phyloP scores from a whole-genome alignment of 2,329 filamentous ascomycete species.

The Atkinsonella texensis region DNA sequence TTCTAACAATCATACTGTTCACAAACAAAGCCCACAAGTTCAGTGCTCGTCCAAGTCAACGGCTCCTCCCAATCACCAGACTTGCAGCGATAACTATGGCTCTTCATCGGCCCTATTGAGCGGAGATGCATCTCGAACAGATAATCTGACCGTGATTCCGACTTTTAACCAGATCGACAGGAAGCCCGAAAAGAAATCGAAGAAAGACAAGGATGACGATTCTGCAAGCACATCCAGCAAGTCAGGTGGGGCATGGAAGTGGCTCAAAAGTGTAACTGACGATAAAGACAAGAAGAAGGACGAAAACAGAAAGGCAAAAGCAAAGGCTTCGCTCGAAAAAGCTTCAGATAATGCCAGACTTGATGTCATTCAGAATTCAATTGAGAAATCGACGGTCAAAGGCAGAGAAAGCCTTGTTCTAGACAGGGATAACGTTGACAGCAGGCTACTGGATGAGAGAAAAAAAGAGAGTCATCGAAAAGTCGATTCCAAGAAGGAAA shows the following conservation, averaged over 20 bases:
- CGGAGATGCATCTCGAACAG: slow-evolving; percentile 54
- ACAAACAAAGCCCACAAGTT: slow-evolving; percentile 4
- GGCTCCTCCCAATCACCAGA: slow-evolving; percentile 9
- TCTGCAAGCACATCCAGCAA: slow-evolving; percentile 52
- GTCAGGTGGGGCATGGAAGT: slow-evolving; percentile 57
- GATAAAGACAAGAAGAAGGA: slow-evolving; percentile 50
- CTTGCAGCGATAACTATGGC: slow-evolving; percentile 17
- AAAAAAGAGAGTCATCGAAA: slow-evolving; percentile 72
- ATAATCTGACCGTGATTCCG: slow-evolving; percentile 69
- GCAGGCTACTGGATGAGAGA: slow-evolving; percentile 65
- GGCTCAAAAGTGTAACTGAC: slow-evolving; percentile 68
- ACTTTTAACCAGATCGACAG: slow-evolving; percentile 59
- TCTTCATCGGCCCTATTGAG: slow-evolving; percentile 54
- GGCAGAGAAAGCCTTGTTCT: slow-evolving; percentile 75
- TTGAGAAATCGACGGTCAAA: slow-evolving; percentile 53
- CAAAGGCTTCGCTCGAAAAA: slow-evolving; percentile 43
- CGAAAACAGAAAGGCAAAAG: slow-evolving; percentile 56
- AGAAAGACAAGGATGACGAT: slow-evolving; percentile 58
- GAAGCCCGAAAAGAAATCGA: slow-evolving; percentile 61
- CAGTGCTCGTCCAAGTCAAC: slow-evolving; percentile 8
- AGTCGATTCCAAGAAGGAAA: slow-evolving; percentile 75
- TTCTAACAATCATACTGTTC: background rate
- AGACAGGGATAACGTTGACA: slow-evolving; percentile 63
- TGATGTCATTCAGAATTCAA: slow-evolving; percentile 78
- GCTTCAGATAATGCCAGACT: slow-evolving; percentile 69